Evolutionary conservation across 805 yeast species (phyloP), one percentile per base, ranked within the genome.

Genomic region (Metschnikowia santaceciliae): DNA sequence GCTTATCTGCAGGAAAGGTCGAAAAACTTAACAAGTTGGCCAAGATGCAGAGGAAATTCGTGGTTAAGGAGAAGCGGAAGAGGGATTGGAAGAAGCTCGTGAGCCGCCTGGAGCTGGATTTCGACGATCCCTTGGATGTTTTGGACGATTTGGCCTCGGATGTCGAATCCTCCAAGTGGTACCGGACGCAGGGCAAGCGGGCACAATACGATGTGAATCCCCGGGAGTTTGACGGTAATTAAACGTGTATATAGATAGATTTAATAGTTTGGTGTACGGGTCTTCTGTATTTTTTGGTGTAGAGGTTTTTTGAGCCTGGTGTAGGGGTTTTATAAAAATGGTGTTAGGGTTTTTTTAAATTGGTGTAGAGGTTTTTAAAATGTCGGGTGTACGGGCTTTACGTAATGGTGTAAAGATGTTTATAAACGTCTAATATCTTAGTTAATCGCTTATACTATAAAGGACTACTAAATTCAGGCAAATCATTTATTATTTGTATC

Each of bases 1-100:
- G 54, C 36, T 46, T 74, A 11, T 57, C 67, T 17, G 74, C 65
- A 14, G 65, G 66, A 32, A 60, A 59, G 17, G 60, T 60, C 49
- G 71, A 68, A 6, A 67, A 68, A 50, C 60, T 74, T 50, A 73
- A 72, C 42, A 60, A 61, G 13, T 63, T 72, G 47, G 60, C 72
- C 34, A 71, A 68, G 54, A 63, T 68, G 33, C 71, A 71, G 41
- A 69, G 69, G 59, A 74, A 74, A 62, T 62, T 67, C 59, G 72
- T 53, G 37, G 22, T 54, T 40, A 56, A 55, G 48, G 61, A 58
- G 46, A 54, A 58, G 50, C 43, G 57, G 32, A 58, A 57, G 48
- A 54, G 46, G 50, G 51, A 49, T 34, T 49, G 46, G 54, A 56
- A 58, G 54, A 58, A 58, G 52, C 48, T 55, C 6, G 45, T 55